phyloP scores from a whole-genome alignment of 768 basidiomycete species.

The Strobilomyces echinocephalus region DNA sequence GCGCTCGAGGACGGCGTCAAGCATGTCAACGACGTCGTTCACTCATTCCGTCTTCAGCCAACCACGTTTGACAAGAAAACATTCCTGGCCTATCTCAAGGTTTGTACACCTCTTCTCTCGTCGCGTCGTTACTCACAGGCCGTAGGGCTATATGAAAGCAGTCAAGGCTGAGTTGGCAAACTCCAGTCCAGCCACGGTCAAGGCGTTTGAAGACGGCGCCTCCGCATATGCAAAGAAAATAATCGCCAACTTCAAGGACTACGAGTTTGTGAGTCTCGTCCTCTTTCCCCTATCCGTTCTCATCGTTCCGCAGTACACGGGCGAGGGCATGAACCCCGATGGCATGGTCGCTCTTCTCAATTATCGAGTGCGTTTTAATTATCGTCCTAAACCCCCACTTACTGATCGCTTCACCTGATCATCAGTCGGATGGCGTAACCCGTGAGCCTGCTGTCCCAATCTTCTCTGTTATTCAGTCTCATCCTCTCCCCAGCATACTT shows the following conservation, averaged over 20 bases:
- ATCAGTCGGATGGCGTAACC: constrained; percentile 72
- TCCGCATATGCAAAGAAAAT: constrained; percentile 80
- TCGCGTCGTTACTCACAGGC: background rate
- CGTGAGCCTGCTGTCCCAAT: constrained; percentile 45
- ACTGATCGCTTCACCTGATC: too few relatives aligned
- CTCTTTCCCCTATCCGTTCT: background rate
- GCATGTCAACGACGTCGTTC: constrained; percentile 82
- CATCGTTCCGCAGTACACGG: constrained; percentile 49
- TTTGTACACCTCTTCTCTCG: background rate
- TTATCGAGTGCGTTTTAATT: constrained; percentile 60
- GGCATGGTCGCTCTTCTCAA: constrained; percentile 95
- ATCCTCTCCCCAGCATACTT: constrained; percentile 64
- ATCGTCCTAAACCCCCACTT: background rate
- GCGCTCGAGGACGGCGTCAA: constrained; percentile 71
- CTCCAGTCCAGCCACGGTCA: constrained; percentile 55
- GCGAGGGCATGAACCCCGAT: constrained; percentile 75
- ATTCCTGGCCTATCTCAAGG: constrained; percentile 83
- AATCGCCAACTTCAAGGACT: constrained; percentile 86
- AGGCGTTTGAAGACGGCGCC: constrained; percentile 80
- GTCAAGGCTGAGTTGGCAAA: constrained; percentile 64
- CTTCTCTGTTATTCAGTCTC: background rate
- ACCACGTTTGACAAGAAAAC: constrained; percentile 88
- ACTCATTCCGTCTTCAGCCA: constrained; percentile 84
- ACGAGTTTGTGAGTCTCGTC: constrained; percentile 68
- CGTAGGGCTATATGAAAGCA: constrained; percentile 88